Evolutionary conservation across 2,329 filamentous ascomycete species (phyloP).

Genomic region (Colletotrichum sp.): DNA sequence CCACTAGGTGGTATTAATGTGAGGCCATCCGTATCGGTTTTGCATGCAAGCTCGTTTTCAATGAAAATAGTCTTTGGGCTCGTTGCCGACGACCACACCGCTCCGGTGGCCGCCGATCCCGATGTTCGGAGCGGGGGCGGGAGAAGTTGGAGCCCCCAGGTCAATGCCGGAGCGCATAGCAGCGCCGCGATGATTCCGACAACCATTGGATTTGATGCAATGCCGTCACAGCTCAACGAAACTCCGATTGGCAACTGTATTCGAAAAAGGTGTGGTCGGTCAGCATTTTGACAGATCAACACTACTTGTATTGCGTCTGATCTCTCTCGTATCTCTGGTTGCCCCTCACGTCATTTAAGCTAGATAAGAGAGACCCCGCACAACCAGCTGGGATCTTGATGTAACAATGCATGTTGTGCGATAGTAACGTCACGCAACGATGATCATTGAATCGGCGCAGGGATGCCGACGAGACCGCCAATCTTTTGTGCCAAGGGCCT

Average conservation of each 20-base stretch:
- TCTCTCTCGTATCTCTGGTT: not conserved
- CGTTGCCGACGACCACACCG: not conserved
- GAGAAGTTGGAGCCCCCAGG: not conserved
- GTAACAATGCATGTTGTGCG: not conserved
- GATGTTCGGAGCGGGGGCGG: not conserved
- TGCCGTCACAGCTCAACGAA: not conserved
- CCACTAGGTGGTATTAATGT: slow-evolving; percentile 57
- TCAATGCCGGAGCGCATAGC: not conserved
- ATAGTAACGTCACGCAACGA: not conserved
- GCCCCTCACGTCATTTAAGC: not conserved
- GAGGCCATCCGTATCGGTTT: slow-evolving; percentile 46
- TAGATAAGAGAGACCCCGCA: not conserved
- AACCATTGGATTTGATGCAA: not conserved
- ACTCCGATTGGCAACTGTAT: not conserved
- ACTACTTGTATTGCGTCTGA: not conserved
- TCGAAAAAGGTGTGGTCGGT: not conserved
- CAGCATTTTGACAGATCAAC: not conserved
- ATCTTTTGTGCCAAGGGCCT: not conserved
- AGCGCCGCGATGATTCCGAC: not conserved
- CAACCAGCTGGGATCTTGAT: not conserved
- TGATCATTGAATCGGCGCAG: not conserved
- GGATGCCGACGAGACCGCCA: not conserved
- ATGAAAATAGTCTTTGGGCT: slow-evolving; percentile 42
- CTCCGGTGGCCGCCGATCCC: not conserved
- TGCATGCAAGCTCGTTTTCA: slow-evolving; percentile 38